A percentile compares a stretch with the other conserved stretches of the same genome.
phyloP scores from a whole-genome alignment of 352 stramenopile genomes.

The Globisporangium paroecandrum region DNA sequence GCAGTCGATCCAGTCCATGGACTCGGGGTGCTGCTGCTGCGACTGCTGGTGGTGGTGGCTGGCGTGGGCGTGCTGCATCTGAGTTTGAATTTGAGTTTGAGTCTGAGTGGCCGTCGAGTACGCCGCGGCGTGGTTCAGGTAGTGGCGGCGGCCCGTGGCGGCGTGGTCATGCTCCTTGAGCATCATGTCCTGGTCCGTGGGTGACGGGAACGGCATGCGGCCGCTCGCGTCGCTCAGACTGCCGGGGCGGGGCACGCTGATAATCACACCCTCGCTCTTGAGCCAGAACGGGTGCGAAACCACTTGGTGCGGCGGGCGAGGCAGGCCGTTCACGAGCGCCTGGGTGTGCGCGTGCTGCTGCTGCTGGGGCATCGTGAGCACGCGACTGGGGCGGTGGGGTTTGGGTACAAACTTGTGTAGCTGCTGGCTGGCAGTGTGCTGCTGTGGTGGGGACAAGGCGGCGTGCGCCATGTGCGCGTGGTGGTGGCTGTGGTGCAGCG shows the following conservation, averaged over 20 bases:
- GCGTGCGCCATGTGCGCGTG: slow-evolving; percentile 6
- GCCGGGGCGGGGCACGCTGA: slow-evolving; percentile 28
- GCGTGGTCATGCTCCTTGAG: slow-evolving; percentile 35
- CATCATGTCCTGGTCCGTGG: slow-evolving; percentile 25
- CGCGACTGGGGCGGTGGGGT: slow-evolving; percentile 2
- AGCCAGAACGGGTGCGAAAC: slow-evolving; percentile 13
- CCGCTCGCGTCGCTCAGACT: slow-evolving; percentile 6
- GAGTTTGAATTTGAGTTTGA: neutral
- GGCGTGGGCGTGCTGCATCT: neutral
- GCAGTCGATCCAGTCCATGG: slow-evolving; percentile 60
- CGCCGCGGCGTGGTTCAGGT: slow-evolving; percentile 3
- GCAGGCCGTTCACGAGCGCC: neutral
- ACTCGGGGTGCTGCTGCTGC: slow-evolving; percentile 25
- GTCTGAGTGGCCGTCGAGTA: neutral
- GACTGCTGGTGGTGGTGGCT: neutral
- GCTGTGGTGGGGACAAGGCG: neutral
- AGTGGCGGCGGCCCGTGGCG: slow-evolving; percentile 18
- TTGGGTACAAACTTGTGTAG: slow-evolving; percentile 9
- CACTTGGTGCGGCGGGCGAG: slow-evolving; percentile 2
- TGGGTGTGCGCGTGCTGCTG: neutral
- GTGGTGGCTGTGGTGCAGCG: slow-evolving; percentile 25
- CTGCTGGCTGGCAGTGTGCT: neutral
- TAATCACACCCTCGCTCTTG: slow-evolving; percentile 20
- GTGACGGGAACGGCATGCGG: slow-evolving; percentile 21
- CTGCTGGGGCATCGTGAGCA: slow-evolving; percentile 4